Conservation (phyloP, 2,329 filamentous ascomycete species). For the Trichoderma cornu-damae region DNA sequence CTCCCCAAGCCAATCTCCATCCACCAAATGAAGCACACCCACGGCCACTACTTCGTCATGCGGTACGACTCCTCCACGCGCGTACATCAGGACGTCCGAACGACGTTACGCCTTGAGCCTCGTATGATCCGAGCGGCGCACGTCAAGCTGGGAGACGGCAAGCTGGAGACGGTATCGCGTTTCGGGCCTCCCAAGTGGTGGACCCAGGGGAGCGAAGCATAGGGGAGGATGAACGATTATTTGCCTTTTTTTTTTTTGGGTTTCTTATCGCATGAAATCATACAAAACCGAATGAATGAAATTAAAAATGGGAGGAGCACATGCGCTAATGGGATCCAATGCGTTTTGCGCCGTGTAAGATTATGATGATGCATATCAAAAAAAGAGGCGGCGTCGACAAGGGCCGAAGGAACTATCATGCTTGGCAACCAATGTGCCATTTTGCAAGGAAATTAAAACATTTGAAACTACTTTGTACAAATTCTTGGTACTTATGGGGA, state of each 20-base stretch:
- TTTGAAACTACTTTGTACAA: neutral
- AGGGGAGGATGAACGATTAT: constrained; percentile 7
- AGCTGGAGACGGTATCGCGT: constrained; percentile 46
- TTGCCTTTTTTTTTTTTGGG: neutral
- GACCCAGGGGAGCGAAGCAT: constrained; percentile 32
- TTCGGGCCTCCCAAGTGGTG: constrained; percentile 50
- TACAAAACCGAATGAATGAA: neutral
- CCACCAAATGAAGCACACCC: constrained; percentile 76
- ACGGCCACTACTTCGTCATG: constrained; percentile 97
- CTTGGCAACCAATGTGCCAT: neutral
- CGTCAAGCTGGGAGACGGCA: constrained; percentile 73
- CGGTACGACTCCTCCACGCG: constrained; percentile 77
- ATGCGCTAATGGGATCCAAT: neutral
- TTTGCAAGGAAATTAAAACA: neutral
- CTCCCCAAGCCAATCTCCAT: constrained; percentile 74
- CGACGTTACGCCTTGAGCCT: constrained; percentile 77
- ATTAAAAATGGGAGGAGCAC: neutral
- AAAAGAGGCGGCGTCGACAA: neutral
- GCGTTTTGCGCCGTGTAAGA: constrained; percentile 8
- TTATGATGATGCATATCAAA: constrained; percentile 6
- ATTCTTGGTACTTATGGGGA: neutral
- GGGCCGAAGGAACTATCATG: neutral
- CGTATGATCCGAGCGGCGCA: constrained; percentile 82
- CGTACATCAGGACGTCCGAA: constrained; percentile 69
- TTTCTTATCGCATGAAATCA: no score